phyloP scores from a whole-genome alignment of 163 green algal species.

The Chlamydomonas reinhardtii region DNA sequence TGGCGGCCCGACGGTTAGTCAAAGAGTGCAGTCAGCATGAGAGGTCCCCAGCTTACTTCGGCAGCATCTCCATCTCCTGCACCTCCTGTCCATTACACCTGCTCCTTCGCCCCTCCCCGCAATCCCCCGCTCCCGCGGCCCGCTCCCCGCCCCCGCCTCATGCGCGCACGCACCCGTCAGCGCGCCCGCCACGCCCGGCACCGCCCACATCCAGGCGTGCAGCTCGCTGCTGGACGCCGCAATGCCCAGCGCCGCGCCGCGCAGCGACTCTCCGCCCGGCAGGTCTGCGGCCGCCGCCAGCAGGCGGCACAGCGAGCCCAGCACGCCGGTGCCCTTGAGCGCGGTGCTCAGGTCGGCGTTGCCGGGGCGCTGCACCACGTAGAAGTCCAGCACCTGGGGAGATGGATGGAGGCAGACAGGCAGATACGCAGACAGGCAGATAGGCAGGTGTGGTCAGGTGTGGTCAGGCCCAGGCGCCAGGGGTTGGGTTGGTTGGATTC shows the following conservation, averaged over 20 bases:
- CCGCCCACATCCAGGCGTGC: conserved; percentile 38
- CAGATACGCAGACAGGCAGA: too few species aligned
- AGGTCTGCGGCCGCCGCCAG: conserved; percentile 21
- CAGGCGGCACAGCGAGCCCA: conserved; percentile 23
- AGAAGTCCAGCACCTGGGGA: conserved; percentile 38
- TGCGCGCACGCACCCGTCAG: conserved; percentile 1
- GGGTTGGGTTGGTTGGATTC: too few species aligned
- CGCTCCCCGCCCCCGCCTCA: background rate
- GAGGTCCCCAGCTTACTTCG: too few species aligned
- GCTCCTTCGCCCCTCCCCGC: too few species aligned
- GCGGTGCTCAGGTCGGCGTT: conserved; percentile 34
- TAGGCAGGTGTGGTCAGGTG: background rate
- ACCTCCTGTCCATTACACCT: too few species aligned
- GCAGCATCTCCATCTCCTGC: too few species aligned
- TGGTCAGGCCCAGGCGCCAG: too few species aligned
- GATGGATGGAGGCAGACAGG: background rate
- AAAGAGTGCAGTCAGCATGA: too few species aligned
- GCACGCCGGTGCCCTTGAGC: conserved; percentile 38
- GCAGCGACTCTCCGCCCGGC: conserved; percentile 33
- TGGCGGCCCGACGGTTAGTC: background rate
- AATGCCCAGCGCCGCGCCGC: conserved; percentile 33
- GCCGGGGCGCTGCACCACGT: conserved; percentile 39
- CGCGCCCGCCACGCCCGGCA: conserved; percentile 21
- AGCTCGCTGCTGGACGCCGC: conserved; percentile 33
- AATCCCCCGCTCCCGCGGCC: background rate